Conservation (phyloP, 441 rosid species). For the Bruguiera hainesii region DNA sequence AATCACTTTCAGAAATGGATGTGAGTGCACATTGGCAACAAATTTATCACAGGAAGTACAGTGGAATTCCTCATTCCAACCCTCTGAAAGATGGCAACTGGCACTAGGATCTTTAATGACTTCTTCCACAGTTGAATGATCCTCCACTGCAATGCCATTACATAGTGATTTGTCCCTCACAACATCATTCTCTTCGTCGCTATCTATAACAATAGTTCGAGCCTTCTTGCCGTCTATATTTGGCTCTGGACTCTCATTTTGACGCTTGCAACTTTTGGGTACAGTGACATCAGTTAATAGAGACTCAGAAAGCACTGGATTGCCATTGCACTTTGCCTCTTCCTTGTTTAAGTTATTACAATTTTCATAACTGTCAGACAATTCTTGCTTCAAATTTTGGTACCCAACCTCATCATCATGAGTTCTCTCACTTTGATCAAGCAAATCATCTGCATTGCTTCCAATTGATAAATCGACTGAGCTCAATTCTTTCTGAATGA, state of each 20-base stretch:
- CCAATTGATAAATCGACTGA: constrained; percentile 33
- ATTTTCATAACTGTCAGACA: constrained; percentile 30
- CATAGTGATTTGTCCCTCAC: constrained; percentile 29
- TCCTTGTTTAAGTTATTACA: constrained; percentile 25
- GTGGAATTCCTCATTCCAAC: constrained; percentile 39
- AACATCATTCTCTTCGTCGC: constrained; percentile 46
- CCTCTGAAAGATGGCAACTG: constrained; percentile 31
- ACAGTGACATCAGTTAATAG: constrained; percentile 29
- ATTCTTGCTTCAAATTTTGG: constrained; percentile 34
- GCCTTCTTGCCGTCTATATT: constrained; percentile 42
- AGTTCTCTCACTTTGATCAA: constrained; percentile 24
- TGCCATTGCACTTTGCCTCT: constrained; percentile 34
- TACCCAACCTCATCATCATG: constrained; percentile 27
- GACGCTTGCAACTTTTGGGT: constrained; percentile 39
- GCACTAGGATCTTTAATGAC: constrained; percentile 21
- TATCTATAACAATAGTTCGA: constrained; percentile 33
- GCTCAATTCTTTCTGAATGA: constrained; percentile 21
- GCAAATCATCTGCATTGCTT: constrained; percentile 33
- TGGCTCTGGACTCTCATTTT: constrained; percentile 39
- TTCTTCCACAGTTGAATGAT: constrained; percentile 29
- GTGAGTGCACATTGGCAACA: constrained; percentile 64
- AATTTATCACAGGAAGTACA: constrained; percentile 84
- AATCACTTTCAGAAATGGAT: constrained; percentile 86
- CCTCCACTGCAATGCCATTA: constrained; percentile 25
- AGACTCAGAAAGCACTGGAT: constrained; percentile 31